phyloP scores from a whole-genome alignment of 768 basidiomycete species.

The Leccinum disarticulatum region DNA sequence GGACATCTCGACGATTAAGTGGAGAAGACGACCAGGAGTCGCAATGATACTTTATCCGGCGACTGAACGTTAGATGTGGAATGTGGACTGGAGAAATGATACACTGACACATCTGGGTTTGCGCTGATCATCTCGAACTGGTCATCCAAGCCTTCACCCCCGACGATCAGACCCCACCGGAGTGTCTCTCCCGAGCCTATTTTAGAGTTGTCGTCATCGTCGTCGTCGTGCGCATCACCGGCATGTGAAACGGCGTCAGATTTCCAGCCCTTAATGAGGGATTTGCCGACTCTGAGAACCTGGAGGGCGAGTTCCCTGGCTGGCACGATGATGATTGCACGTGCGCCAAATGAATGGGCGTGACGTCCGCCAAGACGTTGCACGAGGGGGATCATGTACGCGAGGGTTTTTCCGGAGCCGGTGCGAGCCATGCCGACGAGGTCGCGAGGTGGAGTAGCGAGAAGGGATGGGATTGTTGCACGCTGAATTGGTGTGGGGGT shows the following conservation, averaged over 20 bases:
- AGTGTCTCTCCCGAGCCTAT: constrained; percentile 53
- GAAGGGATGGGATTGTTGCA: constrained; percentile 79
- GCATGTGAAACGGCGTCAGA: constrained; percentile 63
- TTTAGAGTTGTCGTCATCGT: constrained; percentile 50
- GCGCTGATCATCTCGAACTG: constrained; percentile 94
- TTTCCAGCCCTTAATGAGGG: constrained; percentile 82
- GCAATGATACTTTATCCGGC: constrained; percentile 76
- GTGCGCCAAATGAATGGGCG: constrained; percentile 74
- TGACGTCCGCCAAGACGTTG: constrained; percentile 84
- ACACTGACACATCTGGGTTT: constrained; percentile 91
- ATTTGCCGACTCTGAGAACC: constrained; percentile 92
- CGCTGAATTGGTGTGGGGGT: constrained; percentile 97
- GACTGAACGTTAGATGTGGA: constrained; percentile 13
- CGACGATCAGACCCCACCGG: constrained; percentile 93
- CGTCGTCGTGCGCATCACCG: constrained; percentile 59
- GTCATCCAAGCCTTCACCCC: constrained; percentile 92
- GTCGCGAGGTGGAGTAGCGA: constrained; percentile 83
- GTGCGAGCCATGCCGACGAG: constrained; percentile 98
- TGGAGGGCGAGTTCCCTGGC: constrained; percentile 94
- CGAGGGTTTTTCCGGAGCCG: constrained; percentile 96
- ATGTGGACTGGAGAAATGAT: constrained; percentile 2
- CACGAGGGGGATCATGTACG: constrained; percentile 90
- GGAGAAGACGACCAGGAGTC: constrained; percentile 96
- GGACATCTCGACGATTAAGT: constrained; percentile 96
- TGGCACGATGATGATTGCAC: constrained; percentile 87